Base-by-base conservation (phyloP, 1,284 basidiomycete genomes). In the Ceratobasidium sp. region DNA sequence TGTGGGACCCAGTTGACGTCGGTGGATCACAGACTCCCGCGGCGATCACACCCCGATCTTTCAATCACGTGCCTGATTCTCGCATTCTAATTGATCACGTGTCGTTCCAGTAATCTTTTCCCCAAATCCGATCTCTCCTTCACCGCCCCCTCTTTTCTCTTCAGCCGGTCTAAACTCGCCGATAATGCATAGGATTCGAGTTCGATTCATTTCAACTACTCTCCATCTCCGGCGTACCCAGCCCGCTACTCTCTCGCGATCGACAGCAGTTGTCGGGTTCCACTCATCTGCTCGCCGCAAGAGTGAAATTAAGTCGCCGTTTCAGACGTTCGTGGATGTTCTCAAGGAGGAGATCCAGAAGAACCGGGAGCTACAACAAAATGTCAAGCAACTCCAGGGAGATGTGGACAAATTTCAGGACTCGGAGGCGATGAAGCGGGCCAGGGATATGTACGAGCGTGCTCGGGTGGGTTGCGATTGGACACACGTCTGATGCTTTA, bases 351-450 rank as follows among this genome's bases (percentile, higher is more conserved):
- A 99, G 82, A 83, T 99, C 59, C 86, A 88, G 80, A 98, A 98
- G 86, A 97, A 94, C 80, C 86, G 94, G 77, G 96, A 97, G 80
- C 85, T 97, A 72, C 95, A 97, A 83, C 94, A 98, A 62, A 97
- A 97, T 82, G 92, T 98, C 73, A 96, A 95, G 83, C 95, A 97
- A 82, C 87, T 99, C 36, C 94, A 97, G 82, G 97, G 97, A 76
- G 95, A 98, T 80, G 97, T 97, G 45, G 93, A 94, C 83, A 98
- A 98, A 83, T 83, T 98, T 65, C 96, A 97, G 83, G 97, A 99
- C 80, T 94, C 92, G 71, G 95, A 97, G 80, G 92, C 96, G n/a
- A 92, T 98, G 94, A 94, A 93, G 84, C 87, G 86, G 77, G 94
- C 95, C 14, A 86, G 88, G 78, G 94, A 93, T 60, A 90, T 93